Evolutionary conservation across 805 yeast genomes (phyloP).

Genomic region (Wickerhamiella kazuoi): DNA sequence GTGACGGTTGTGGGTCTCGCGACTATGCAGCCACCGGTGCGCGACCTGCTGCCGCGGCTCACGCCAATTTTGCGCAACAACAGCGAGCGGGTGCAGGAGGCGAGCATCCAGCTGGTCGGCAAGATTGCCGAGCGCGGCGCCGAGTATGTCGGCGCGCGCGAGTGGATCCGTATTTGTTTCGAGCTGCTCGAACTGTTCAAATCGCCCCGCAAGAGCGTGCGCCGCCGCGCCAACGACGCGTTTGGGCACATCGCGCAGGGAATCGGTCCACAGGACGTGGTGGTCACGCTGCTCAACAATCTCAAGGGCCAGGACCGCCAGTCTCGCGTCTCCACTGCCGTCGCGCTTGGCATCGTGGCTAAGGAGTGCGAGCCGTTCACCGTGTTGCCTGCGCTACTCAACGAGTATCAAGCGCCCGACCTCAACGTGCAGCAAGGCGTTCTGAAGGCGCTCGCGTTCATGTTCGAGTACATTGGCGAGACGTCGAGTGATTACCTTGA

Average conservation of each 20-base stretch:
- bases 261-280: slow-evolving; percentile 89
- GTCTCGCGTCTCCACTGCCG: slow-evolving; percentile 89
- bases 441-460: slow-evolving; percentile 70
- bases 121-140: slow-evolving; percentile 64
- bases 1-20: slow-evolving; percentile 42
- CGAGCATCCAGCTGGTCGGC: slow-evolving; percentile 63
- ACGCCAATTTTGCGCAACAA: slow-evolving; percentile 83
- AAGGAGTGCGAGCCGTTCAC: slow-evolving; percentile 86
- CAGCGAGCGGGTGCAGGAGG: slow-evolving; percentile 80
- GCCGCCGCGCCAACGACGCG: slow-evolving; percentile 74
- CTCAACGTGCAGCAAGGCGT: slow-evolving; percentile 91
- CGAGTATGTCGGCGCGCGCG: slow-evolving; percentile 71
- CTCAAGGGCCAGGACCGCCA: slow-evolving; percentile 90
- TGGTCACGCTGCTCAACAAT: slow-evolving; percentile 67
- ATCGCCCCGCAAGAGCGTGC: slow-evolving; percentile 54
- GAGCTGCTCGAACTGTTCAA: slow-evolving; percentile 79
- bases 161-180: slow-evolving; percentile 94
- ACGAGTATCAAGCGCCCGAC: slow-evolving; percentile 85
- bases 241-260: slow-evolving; percentile 85
- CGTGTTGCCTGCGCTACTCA: slow-evolving; percentile 85
- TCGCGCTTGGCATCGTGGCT: slow-evolving; percentile 93
- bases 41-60: slow-evolving; percentile 67
- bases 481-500: slow-evolving; percentile 66
- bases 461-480: slow-evolving; percentile 82
- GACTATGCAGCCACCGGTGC: slow-evolving; percentile 58